Evolutionary conservation across 495 filamentous ascomycete species (phyloP), one percentile per base, ranked within the genome.

Genomic region (Penicillium flavigenum): DNA sequence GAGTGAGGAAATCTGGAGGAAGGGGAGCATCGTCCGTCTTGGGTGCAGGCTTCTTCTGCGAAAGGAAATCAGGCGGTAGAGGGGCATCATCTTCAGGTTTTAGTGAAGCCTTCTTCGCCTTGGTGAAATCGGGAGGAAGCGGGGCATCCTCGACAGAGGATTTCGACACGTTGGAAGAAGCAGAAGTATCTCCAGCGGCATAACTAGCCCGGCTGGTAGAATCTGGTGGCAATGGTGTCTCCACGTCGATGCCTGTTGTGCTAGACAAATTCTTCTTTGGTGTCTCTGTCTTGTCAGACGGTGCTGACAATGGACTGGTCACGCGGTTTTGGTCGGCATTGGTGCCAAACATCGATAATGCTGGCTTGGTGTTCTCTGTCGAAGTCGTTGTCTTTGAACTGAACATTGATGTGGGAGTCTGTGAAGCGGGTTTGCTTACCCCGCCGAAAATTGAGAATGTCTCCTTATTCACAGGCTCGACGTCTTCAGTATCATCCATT

Each of bases 161-260:
- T 59, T 77, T 74, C 12, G 81, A 79, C 7, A 75, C 72, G 48
- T 80, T 81, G 5, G 88, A 88, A 17, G 87, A 89, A 54, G 80
- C 79, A 7, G 88, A 88, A 26, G 86, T 86, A 51, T 90, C 86
- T 27, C 86, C 83, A 51, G 85, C 71, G 32, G 78, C 76, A 70
- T 86, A 90, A 45, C 66, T 76, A 57, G 78, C 76, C 74, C 86
- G 87, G 75, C 84, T 91, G 20, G 86, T 89, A 43, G 88, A 69
- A 58, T 92, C 87, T n/a, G 89, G 89, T 31, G 90, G 90, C 36
- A 92, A 70, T 50, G 91, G 89, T 14, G 81, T 66, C 62, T 86
- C 83, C 1, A 60, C 36, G 38, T 19, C 56, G 45, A 62, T 62
- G 56, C 16, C 58, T 54, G 12, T 53, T 53, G 45, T 69, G 65